These are phyloP conservation scores for Geotrichum armillariae DNA, from an alignment of 1,139 yeast genomes.

Conservation along the genomic window DNA sequence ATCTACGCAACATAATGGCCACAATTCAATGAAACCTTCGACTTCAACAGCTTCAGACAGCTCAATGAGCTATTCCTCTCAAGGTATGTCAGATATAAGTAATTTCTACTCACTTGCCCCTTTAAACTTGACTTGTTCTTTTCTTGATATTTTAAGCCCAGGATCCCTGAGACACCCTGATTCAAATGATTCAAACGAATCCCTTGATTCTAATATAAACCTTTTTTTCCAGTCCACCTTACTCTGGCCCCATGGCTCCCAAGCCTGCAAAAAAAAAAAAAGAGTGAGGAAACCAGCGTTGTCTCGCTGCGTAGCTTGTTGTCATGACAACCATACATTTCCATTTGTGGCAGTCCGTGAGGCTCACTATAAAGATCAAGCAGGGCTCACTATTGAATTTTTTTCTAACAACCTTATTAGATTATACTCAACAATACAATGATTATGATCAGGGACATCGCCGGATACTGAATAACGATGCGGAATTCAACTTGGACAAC, in stretches of 20 bases:
- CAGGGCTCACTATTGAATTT: not conserved
- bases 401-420: not conserved
- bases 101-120: not conserved
- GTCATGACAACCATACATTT: slow-evolving; percentile 3
- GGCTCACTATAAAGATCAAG: slow-evolving; percentile 10
- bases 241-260: not conserved
- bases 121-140: not conserved
- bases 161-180: not conserved
- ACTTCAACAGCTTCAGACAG: not conserved
- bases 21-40: no score
- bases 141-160: not conserved
- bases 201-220: not conserved
- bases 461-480: not conserved
- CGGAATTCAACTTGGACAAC: slow-evolving; percentile 6
- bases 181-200: not conserved
- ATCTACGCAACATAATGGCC: not conserved
- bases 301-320: slow-evolving; percentile 6
- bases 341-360: not conserved
- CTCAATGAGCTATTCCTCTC: not conserved
- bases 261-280: not conserved
- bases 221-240: slow-evolving; percentile 1
- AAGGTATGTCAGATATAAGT: slow-evolving; percentile 9
- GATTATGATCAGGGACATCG: not conserved
- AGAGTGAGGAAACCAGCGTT: not conserved
- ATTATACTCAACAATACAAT: not conserved